Evolutionary conservation across 179 eudicot genomes (phyloP), one percentile per base, ranked within the genome.

Genomic region (Patellifolia procumbens): DNA sequence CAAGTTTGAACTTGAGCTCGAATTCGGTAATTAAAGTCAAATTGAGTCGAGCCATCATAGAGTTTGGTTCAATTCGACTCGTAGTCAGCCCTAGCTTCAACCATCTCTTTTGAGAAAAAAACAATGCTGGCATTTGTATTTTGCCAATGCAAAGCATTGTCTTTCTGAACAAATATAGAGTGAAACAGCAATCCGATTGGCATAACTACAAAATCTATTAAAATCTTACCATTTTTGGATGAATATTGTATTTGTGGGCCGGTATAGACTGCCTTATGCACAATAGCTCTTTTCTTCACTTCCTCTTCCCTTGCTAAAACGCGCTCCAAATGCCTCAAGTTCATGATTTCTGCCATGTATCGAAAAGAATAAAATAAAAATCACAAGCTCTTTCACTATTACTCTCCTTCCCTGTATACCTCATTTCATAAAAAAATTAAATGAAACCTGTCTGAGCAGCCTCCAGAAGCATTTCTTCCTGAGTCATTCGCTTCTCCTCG

Each of bases 381-480:
- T 24, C 29, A 64, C 51, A 51, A 42, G 55, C 31, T 45, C n/a
- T 43, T 42, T 46, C 12, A 74, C 11, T 59, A 22, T 26, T 4
- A n/a, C 28, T 3, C 19, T 42, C 31, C 28, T 24, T 52, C 26
- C 64, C 42, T 22, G 6, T 56, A 66, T 45, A 45, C 31, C 7
- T 31, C 37, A 42, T 28, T 17, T 51, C 15, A 26, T 7, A 60
- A 55, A 46, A 29, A 74, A 72, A 7, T n/a, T 68, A 62, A 64
- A 35, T 37, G 37, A 63, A 59, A 94, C 98, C 98, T 87, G 99
- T 95, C 83, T 95, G 97, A 83, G 99, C 99, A 85, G 99, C 99
- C 88, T 95, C 99, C 76, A 95, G 78, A 79, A 95, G 96, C 99
- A 95, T 95, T 86, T 95, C 99, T 86, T 95, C 99, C 81, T 95